Percentiles rank a stretch among this genome's conserved stretches.
These are phyloP conservation scores for Marasmius fiardii DNA, from an alignment of 1,284 basidiomycete species.

Conservation along the genomic window DNA sequence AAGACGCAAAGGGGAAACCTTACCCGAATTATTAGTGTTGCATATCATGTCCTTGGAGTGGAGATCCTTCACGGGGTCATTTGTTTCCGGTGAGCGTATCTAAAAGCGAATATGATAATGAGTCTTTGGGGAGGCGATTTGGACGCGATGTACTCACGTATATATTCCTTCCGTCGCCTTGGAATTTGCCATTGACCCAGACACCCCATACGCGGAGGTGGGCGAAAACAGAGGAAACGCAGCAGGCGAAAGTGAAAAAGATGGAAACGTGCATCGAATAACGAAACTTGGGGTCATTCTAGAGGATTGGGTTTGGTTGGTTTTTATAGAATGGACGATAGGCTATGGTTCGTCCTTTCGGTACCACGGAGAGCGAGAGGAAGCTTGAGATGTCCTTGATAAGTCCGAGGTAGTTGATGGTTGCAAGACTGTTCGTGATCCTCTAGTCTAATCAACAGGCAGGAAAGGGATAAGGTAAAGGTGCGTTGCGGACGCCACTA, in stretches of 20 bases:
- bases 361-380: too few species aligned
- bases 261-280: not conserved
- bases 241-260: conserved; percentile 10
- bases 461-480: too few species aligned
- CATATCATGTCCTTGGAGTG: conserved; percentile 25
- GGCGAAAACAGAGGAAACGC: conserved; percentile 22
- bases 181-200: conserved; percentile 30
- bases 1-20: not conserved
- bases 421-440: too few species aligned
- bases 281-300: not conserved
- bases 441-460: too few species aligned
- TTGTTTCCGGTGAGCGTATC: conserved; percentile 29
- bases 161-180: conserved; percentile 27
- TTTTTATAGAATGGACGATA: too few species aligned
- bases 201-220: conserved; percentile 29
- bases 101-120: conserved; percentile 2
- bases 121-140: too few species aligned
- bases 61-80: conserved; percentile 28
- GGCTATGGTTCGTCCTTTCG: too few species aligned
- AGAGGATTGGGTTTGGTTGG: not conserved
- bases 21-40: conserved; percentile 27
- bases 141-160: too few species aligned
- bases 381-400: too few species aligned
- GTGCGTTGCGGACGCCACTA: too few species aligned
- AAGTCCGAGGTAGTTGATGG: too few species aligned